phyloP scores from a whole-genome alignment of 2,329 filamentous ascomycete species.

The Aspergillus floridensis region DNA sequence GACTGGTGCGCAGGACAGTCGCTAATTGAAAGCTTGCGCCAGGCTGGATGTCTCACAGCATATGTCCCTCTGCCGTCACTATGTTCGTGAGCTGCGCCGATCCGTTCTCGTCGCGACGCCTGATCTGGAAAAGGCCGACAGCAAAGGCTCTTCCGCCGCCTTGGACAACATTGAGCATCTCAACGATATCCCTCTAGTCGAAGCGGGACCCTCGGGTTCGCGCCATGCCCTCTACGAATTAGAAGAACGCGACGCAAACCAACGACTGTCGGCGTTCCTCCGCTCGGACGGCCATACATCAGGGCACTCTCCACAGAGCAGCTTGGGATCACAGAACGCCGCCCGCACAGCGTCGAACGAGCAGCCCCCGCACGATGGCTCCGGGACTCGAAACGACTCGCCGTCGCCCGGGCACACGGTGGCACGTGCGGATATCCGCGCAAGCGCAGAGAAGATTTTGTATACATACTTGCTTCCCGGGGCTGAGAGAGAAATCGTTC shows the following conservation, averaged over 20 bases:
- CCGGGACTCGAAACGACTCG: conserved; percentile 67
- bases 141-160: conserved; percentile 79
- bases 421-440: conserved; percentile 82
- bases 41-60: conserved; percentile 99
- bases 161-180: conserved; percentile 69
- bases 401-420: conserved; percentile 82
- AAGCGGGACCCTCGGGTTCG: conserved; percentile 55
- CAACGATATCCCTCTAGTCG: conserved; percentile 54
- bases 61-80: conserved; percentile 93
- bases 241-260: conserved; percentile 76
- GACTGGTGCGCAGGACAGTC: neutral
- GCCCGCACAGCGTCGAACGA: conserved; percentile 44
- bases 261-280: conserved; percentile 86
- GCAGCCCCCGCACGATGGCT: conserved; percentile 54
- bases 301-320: conserved; percentile 55
- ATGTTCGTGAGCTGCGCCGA: conserved; percentile 89
- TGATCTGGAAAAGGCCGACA: conserved; percentile 75
- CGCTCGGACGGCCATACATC: conserved; percentile 56
- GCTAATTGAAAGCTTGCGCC: conserved; percentile 14
- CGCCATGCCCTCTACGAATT: conserved; percentile 60
- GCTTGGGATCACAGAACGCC: conserved; percentile 48
- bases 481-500: conserved; percentile 93
- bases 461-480: conserved; percentile 94
- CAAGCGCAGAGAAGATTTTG: conserved; percentile 96
- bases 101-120: conserved; percentile 92